Evolutionary conservation across 352 stramenopile genomes (phyloP).

Genomic region (Pythium scleroteichum): DNA sequence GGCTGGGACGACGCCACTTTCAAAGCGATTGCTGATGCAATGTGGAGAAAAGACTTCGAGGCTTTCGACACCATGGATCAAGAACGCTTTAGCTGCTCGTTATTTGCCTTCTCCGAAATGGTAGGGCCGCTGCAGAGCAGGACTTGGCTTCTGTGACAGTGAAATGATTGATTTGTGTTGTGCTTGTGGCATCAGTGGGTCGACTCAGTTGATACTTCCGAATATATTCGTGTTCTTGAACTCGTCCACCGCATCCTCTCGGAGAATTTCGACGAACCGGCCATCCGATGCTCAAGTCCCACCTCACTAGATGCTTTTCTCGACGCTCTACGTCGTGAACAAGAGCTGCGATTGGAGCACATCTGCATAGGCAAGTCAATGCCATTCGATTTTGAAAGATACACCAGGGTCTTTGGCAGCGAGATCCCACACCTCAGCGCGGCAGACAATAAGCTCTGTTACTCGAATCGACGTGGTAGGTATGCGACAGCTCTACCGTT

Average conservation of each 20-base stretch:
- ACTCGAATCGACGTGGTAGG: neutral
- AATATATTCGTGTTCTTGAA: conserved; percentile 39
- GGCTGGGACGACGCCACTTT: conserved; percentile 47
- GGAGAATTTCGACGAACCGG: neutral
- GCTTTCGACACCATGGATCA: conserved; percentile 38
- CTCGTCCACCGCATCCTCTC: conserved; percentile 24
- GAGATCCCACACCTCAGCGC: neutral
- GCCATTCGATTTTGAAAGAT: conserved; percentile 31
- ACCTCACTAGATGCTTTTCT: conserved; percentile 31
- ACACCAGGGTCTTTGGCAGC: conserved; percentile 24
- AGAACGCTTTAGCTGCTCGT: conserved; percentile 58
- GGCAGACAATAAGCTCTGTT: too few relatives aligned
- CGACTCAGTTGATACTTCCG: conserved; percentile 24
- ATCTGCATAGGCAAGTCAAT: conserved; percentile 38
- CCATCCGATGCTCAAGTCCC: conserved; percentile 24
- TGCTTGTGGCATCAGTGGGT: conserved; percentile 38
- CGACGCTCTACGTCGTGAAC: conserved; percentile 20
- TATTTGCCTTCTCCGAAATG: conserved; percentile 60
- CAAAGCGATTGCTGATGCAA: conserved; percentile 32
- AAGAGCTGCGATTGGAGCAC: conserved; percentile 20
- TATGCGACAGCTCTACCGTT: neutral
- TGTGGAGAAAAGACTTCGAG: conserved; percentile 41
- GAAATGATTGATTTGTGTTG: neutral
- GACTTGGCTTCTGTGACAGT: too few relatives aligned
- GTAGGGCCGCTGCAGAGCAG: conserved; percentile 28